Base-by-base conservation (phyloP, 129 eudicot species). In the Flaveria linearis region DNA sequence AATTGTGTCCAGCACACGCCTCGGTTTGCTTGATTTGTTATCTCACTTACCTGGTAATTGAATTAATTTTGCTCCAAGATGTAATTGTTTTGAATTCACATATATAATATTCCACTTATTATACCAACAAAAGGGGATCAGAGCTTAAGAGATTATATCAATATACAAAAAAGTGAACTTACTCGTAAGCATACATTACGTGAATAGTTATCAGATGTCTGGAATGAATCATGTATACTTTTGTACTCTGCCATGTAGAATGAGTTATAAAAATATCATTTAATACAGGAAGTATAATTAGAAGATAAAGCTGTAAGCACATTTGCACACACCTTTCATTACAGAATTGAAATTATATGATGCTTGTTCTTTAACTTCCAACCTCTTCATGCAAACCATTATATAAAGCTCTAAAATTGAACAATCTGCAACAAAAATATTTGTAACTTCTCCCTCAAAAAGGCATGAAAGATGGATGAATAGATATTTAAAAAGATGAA, bases 371-470 rank as follows among this genome's bases (percentile, higher is more conserved):
- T 85, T 91, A 68, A 80, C 82, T 83, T 94, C 97, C 82, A 94
- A 69, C 76, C 96, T 84, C 77, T 81, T 94, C 97, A 94, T 88
- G 97, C 96, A 94, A 61, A 94, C 97, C 81, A 94, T 78, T 18
- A 94, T 77, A 76, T 91, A 91, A 52, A 94, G 90, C 72, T 94
- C 96, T 58, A 94, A 69, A 77, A 88, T 72, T 50, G 98, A 94
- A 85, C 98, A 94, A 84, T 94, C 98, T 94, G 92, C 80, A 65
- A 53, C 3, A 28, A 76, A 20, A 64, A 77, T 26, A 36, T 26
- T n/a, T 68, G 69, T 11, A 46, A 20, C 28, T 39, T 63, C 25
- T 18, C 47, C 47, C 62, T 49, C 52, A 16, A 51, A 33, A 7
- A 39, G 39, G 50, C 15, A 74, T 20, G 42, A 63, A 64, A 30